phyloP scores from a whole-genome alignment of 1,284 basidiomycete genomes.

The Ceraceosorus guamensis region DNA sequence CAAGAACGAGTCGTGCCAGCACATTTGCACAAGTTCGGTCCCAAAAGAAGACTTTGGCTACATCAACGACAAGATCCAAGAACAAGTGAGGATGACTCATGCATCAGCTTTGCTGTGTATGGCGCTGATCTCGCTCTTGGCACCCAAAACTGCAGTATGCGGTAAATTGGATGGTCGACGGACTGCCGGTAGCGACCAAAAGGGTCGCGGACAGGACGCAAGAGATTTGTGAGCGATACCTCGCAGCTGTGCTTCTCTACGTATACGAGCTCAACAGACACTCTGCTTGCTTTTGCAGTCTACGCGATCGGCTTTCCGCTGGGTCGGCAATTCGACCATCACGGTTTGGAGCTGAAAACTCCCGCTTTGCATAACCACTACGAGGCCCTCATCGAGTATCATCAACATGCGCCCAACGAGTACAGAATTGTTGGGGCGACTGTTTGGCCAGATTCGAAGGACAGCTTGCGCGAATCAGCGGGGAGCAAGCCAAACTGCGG shows the following conservation, averaged over 20 bases:
- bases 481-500: constrained; percentile 7
- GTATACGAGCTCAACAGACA: neutral
- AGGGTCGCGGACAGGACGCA: constrained; percentile 68
- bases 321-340: constrained; percentile 33
- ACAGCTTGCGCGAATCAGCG: constrained; percentile 21
- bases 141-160: constrained; percentile 57
- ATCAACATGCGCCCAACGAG: constrained; percentile 35
- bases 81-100: constrained; percentile 53
- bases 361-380: constrained; percentile 46
- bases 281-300: constrained; percentile 51
- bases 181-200: constrained; percentile 77
- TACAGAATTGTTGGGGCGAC: constrained; percentile 45
- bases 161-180: constrained; percentile 89
- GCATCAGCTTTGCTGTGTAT: no score
- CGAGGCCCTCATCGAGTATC: constrained; percentile 45
- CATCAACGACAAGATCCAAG: constrained; percentile 81
- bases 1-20: constrained; percentile 64
- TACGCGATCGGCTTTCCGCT: constrained; percentile 55
- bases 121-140: no score
- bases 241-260: neutral
- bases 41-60: constrained; percentile 70
- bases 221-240: constrained; percentile 50
- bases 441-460: constrained; percentile 34
- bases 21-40: constrained; percentile 64
- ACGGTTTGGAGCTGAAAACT: constrained; percentile 47